A percentile compares a stretch with the other conserved stretches of the same genome.
These are phyloP conservation scores for Phanerodontia chrysosporium DNA, from an alignment of 768 basidiomycete species.

Conservation along the genomic window DNA sequence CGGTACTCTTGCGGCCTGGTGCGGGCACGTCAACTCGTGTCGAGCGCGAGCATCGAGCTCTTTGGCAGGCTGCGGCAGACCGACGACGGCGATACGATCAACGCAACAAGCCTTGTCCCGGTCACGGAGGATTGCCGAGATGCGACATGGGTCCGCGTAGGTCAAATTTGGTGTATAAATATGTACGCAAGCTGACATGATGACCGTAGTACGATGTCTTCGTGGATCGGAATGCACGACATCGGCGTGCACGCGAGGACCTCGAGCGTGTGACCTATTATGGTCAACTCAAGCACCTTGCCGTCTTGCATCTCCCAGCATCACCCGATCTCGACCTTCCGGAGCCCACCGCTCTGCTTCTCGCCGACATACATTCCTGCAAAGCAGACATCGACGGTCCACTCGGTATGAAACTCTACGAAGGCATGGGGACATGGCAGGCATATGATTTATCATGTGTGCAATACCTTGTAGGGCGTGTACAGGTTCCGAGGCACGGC, in stretches of 20 bases:
- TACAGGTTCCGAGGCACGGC: too few relatives aligned
- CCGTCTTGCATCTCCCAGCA: background rate
- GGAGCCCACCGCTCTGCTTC: background rate
- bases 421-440: background rate
- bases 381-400: background rate
- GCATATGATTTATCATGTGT: too few relatives aligned
- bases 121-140: background rate
- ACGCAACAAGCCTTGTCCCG: background rate
- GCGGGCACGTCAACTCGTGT: background rate
- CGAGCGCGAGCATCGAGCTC: background rate
- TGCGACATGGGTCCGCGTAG: background rate
- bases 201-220: background rate
- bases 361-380: background rate
- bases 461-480: too few relatives aligned
- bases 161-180: background rate
- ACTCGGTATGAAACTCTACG: background rate
- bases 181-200: background rate
- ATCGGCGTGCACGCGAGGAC: background rate
- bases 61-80: background rate
- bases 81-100: background rate
- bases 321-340: background rate
- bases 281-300: background rate
- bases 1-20: background rate
- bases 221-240: background rate
- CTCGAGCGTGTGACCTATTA: background rate